Evolutionary conservation across 768 basidiomycete genomes (phyloP).

Genomic region (Rhodotorula toruloides): DNA sequence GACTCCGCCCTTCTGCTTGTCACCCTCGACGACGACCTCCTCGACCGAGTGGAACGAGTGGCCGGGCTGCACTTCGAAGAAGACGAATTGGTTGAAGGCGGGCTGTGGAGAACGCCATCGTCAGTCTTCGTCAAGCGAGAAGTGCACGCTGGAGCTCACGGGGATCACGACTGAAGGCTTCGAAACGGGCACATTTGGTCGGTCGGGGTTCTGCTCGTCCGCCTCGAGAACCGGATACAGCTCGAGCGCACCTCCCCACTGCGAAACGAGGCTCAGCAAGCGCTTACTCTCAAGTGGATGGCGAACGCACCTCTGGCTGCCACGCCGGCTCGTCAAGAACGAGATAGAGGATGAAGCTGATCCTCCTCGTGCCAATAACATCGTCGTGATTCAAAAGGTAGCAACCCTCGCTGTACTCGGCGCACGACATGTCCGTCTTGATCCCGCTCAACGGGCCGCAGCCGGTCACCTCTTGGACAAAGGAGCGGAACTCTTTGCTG

Average conservation of each 20-base stretch:
- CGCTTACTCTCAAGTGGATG: no score
- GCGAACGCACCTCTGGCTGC: constrained; percentile 57
- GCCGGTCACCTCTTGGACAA: constrained; percentile 78
- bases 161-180: constrained; percentile 51
- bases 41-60: constrained; percentile 93
- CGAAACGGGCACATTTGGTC: constrained; percentile 59
- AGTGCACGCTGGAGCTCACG: background rate
- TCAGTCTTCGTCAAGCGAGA: constrained; percentile 46
- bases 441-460: constrained; percentile 84
- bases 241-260: constrained; percentile 88
- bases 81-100: constrained; percentile 47
- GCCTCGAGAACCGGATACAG: constrained; percentile 65
- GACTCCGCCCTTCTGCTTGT: constrained; percentile 56
- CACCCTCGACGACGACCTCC: constrained; percentile 68
- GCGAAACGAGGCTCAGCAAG: no score
- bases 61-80: constrained; percentile 78
- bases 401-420: constrained; percentile 82
- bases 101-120: background rate
- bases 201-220: constrained; percentile 47
- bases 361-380: constrained; percentile 85
- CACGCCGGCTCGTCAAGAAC: constrained; percentile 68
- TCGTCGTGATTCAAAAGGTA: constrained; percentile 98
- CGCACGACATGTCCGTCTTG: constrained; percentile 93
- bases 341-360: constrained; percentile 96
- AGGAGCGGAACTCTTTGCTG: constrained; percentile 70